Base-by-base conservation (phyloP, 2,329 filamentous ascomycete genomes). In the Cordyceps tenuipes region DNA sequence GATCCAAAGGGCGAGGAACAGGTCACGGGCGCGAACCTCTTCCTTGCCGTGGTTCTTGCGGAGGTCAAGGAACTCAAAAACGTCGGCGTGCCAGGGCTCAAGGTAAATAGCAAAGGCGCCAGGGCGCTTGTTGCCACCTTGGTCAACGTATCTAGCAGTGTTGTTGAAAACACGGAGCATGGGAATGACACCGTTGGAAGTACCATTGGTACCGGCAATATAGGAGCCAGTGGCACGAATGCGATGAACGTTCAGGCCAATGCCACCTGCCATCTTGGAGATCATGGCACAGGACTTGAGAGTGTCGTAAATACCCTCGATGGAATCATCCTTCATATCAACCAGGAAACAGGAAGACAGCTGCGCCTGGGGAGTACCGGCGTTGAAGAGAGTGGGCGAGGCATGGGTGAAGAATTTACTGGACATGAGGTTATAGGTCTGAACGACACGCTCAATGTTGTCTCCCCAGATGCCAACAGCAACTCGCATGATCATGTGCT, bases 401-500 rank as follows among this genome's bases (percentile, higher is more conserved):
- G 94, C 94, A 71, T 99, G 94, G 60, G 94, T 99, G 78, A 99
- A 99, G 80, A 89, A 93, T 77, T 97, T 97, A 80, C 87, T 91
- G 36, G 94, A 99, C 92, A 99, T 97, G 76, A 95, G 85, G 78
- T 97, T 93, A 82, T 99, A 99, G 47, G 94, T 97, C 83, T 99
- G 91, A 59, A 97, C 86, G 64, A 91, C 93, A 70, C 88, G 90
- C 79, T 97, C 94, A 62, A 99, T 88, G 70, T 97, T 84, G 64
- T 96, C 90, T 62, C 92, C 92, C 80, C 96, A 95, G 68, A 99
- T 96, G 61, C 94, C 94, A 61, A 99, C 93, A 67, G 94, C 85
- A 58, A 99, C 94, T 83, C 94, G 91, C 94, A 99, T 99, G 69
- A 99, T 93, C 91, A 99, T 94, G 79, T 99, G 94, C 77, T 99